Evolutionary conservation across 768 basidiomycete species (phyloP), one percentile per base, ranked within the genome.

Genomic region (Russula griseocarnosa): DNA sequence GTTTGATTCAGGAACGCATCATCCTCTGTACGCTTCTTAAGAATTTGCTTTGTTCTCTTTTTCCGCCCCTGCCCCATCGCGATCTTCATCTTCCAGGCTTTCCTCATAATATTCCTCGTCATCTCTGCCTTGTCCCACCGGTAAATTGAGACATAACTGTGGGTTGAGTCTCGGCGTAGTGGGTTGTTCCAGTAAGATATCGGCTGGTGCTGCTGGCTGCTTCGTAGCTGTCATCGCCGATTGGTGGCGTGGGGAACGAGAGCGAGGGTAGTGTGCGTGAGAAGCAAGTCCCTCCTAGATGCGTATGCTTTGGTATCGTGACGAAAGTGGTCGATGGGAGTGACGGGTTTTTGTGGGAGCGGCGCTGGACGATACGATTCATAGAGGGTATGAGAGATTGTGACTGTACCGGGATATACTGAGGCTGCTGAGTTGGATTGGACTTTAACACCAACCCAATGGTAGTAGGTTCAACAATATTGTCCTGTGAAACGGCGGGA

Each of bases 231-330:
- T 89, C 88, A 44, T 88, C 87, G 56, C 88, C 87, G 4, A 81
- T 81, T 10, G 84, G 84, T 11, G 89, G 88, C 4, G 89, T 90
- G 89, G 87, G 3, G 89, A 91, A 26, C 88, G 84, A 22, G 88
- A 90, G 54, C 86, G 82, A 34, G 86, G 3, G 79, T 77, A 7
- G 73, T 75, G 68, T 79, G 81, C 1, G 78, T 74, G 36, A 80
- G 74, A 13, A 81, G 82, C 8, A 82, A 76, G 67, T 79, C 76
- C 60, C 79, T 79, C 8, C 85, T 87, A 0, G 87, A 86, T 10
- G 88, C 79, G 67, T 86, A 90, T 3, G 85, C 87, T 69, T 88
- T 87, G 0, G 82, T 75, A 69, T 88, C 86, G 56, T 85, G 79
- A 49, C 78, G 78, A 71, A 86, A 87, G 71, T 86, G 85, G 68